Conservation (phyloP, 2,329 filamentous ascomycete species). For the Paecilomyces formosus region DNA sequence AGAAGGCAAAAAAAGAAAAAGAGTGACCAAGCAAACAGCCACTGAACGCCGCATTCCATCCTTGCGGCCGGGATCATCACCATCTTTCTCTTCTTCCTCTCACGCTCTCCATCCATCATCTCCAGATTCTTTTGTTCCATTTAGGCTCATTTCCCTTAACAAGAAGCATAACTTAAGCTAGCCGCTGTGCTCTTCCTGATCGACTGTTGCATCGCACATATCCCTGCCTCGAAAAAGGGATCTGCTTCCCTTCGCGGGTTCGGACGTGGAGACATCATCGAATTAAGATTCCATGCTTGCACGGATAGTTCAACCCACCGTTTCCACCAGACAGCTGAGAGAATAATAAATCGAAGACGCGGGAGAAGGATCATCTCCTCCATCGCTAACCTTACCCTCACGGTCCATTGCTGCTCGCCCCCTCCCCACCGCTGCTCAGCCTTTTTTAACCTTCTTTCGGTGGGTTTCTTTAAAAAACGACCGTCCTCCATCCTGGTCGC, state of each 20-base stretch:
- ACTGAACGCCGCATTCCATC: not conserved
- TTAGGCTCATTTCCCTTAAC: not conserved
- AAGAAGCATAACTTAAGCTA: not conserved
- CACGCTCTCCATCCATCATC: not conserved
- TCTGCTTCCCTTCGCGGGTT: not conserved
- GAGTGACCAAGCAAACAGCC: not conserved
- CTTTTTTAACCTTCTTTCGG: not conserved
- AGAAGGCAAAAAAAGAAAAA: not conserved
- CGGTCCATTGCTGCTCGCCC: not conserved
- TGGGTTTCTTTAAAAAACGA: not conserved
- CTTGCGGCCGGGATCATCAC: not conserved
- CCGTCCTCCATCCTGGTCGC: not conserved
- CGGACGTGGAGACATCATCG: not conserved
- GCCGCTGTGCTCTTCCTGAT: not conserved
- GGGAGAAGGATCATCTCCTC: not conserved
- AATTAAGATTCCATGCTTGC: not conserved
- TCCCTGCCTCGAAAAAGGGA: not conserved
- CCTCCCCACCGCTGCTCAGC: conserved; percentile 1
- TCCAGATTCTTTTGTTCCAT: not conserved
- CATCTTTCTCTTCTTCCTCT: not conserved
- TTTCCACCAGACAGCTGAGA: not conserved
- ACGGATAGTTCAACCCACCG: not conserved
- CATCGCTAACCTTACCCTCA: not conserved
- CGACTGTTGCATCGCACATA: not conserved
- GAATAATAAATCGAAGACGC: not conserved